Evolutionary conservation across 176 grass and related monocot genomes (phyloP).

Genomic region (Ensete ventricosum): DNA sequence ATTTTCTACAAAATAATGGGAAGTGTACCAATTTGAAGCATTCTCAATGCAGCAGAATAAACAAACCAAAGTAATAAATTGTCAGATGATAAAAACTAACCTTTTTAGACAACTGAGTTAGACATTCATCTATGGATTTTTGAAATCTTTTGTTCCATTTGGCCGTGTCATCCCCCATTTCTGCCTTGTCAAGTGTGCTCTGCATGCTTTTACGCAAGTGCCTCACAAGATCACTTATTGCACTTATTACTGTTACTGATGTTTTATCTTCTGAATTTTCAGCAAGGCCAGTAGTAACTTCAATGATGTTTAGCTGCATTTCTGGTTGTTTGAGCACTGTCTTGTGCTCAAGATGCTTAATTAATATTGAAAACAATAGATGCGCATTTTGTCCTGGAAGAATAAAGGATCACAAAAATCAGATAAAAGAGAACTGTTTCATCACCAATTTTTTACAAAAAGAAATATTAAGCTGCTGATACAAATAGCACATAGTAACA

Average conservation of each 20-base stretch:
- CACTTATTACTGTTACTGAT: constrained; percentile 66
- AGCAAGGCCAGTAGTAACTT: constrained; percentile 61
- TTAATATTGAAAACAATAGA: constrained; percentile 71
- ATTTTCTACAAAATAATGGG: neutral
- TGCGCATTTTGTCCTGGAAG: constrained; percentile 78
- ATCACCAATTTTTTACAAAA: neutral
- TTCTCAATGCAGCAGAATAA: neutral
- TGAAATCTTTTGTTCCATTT: constrained; percentile 51
- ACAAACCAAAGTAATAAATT: neutral
- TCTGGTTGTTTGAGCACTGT: constrained; percentile 65
- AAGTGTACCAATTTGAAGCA: neutral
- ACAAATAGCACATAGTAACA: neutral
- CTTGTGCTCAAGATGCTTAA: constrained; percentile 93
- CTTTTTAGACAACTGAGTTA: constrained; percentile 76
- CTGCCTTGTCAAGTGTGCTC: constrained; percentile 18
- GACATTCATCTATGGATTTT: constrained; percentile 67
- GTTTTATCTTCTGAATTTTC: constrained; percentile 65
- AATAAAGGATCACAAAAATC: neutral
- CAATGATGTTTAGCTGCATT: constrained; percentile 70
- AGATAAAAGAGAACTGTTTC: neutral
- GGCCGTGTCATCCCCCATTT: constrained; percentile 28
- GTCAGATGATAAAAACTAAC: constrained; percentile 19
- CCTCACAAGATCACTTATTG: constrained; percentile 73
- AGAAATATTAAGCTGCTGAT: neutral
- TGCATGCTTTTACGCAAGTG: constrained; percentile 90